phyloP scores from a whole-genome alignment of 495 filamentous ascomycete genomes.

The Hyphodiscus hymeniophilus region DNA sequence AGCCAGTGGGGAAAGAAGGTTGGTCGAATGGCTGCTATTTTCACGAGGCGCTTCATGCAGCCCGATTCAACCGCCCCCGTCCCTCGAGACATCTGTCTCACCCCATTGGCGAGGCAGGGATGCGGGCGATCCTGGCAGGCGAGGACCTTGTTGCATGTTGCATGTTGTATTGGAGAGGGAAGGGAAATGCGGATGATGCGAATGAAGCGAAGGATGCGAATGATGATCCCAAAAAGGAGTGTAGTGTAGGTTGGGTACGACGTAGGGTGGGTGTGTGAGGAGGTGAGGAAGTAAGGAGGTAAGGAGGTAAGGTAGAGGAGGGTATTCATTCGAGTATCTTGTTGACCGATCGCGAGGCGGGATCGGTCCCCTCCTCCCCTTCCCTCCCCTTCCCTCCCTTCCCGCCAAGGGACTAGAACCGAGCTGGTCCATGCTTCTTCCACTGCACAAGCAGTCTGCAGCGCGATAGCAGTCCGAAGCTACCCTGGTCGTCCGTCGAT shows the following conservation, averaged over 20 bases:
- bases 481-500: constrained; percentile 14
- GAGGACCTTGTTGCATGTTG: no score
- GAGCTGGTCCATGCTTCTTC: neutral
- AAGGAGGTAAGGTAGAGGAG: no score
- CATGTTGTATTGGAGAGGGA: no score
- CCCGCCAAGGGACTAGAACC: neutral
- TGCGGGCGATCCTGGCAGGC: neutral
- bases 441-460: constrained; percentile 18
- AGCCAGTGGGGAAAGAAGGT: constrained; percentile 8
- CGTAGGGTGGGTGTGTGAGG: no score
- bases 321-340: constrained; percentile 10
- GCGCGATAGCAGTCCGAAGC: constrained; percentile 14
- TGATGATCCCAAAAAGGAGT: constrained; percentile 12
- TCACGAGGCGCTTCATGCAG: constrained; percentile 20
- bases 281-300: no score
- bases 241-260: no score
- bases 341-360: neutral
- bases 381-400: no score
- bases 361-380: no score
- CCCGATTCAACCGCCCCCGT: constrained; percentile 19
- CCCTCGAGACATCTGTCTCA: constrained; percentile 3
- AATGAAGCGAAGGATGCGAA: no score
- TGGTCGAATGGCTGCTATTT: constrained; percentile 2
- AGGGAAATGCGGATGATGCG: no score
- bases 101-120: constrained; percentile 9